Evolutionary conservation across 148 eudicot genomes (phyloP).

Genomic region (Limonium bicolor): DNA sequence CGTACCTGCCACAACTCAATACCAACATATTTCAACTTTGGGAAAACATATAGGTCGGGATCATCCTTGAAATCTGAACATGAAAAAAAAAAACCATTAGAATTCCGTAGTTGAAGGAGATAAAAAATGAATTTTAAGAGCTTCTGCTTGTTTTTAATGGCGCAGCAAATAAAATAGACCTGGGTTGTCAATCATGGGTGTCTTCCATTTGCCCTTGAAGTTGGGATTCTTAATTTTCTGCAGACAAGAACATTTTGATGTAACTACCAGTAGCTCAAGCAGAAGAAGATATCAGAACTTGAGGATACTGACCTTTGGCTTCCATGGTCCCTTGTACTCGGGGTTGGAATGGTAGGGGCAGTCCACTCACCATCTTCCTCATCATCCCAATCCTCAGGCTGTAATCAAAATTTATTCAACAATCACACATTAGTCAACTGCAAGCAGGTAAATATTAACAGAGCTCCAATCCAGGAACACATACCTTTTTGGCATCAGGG

Average conservation of each 20-base stretch:
- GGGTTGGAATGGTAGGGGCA: slow-evolving; percentile 78
- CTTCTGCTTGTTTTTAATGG: too few species aligned
- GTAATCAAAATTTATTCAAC: slow-evolving; percentile 12
- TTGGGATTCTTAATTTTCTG: slow-evolving; percentile 97
- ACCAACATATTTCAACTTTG: slow-evolving; percentile 78
- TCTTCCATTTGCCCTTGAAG: slow-evolving; percentile 98
- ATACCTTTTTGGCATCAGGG: slow-evolving; percentile 85
- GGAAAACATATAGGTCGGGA: slow-evolving; percentile 73
- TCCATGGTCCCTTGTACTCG: slow-evolving; percentile 98
- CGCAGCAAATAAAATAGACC: slow-evolving; percentile 24
- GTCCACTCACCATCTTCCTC: slow-evolving; percentile 99
- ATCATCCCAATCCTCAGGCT: slow-evolving; percentile 99
- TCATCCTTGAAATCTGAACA: slow-evolving; percentile 85
- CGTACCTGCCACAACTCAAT: slow-evolving; percentile 96
- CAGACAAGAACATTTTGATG: too few species aligned
- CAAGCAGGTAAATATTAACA: too few species aligned
- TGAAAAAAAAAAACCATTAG: neutral
- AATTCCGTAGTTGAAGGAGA: too few species aligned
- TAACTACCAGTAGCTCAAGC: too few species aligned
- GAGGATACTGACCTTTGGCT: slow-evolving; percentile 72
- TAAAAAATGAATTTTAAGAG: too few species aligned
- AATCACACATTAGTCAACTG: too few species aligned
- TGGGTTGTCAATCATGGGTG: slow-evolving; percentile 94
- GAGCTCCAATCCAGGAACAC: neutral
- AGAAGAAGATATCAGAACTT: too few species aligned